Conservation (phyloP, 2,329 filamentous ascomycete genomes). For the Fusarium brachygibbosum region DNA sequence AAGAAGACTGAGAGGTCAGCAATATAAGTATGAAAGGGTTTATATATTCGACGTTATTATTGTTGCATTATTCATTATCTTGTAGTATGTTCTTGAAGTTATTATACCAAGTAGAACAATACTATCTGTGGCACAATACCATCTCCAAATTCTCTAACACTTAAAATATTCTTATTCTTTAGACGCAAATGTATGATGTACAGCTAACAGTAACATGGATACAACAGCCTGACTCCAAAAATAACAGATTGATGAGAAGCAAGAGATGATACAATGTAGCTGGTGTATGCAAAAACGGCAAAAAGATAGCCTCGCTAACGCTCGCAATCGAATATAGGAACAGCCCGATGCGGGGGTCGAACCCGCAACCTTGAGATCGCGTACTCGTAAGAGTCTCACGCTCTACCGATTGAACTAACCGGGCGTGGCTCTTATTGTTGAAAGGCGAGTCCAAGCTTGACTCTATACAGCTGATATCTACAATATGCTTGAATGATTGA, state of each 20-base stretch:
- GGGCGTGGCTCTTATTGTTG: slow-evolving; percentile 50
- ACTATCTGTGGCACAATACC: no score
- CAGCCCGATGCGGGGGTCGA: slow-evolving; percentile 62
- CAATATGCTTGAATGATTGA: no score
- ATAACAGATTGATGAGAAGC: neutral
- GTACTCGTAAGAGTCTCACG: slow-evolving; percentile 72
- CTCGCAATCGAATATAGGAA: slow-evolving; percentile 51
- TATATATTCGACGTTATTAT: accelerated
- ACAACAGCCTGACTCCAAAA: no score
- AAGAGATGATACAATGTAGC: no score
- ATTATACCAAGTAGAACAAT: no score
- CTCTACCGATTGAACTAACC: slow-evolving; percentile 65
- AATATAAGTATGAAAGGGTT: no score
- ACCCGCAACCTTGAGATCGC: slow-evolving; percentile 69
- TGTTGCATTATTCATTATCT: neutral
- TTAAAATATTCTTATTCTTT: no score
- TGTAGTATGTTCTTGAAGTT: no score
- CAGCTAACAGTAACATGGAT: neutral
- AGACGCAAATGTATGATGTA: neutral
- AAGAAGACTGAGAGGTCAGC: no score
- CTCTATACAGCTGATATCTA: neutral
- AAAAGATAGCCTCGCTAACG: slow-evolving; percentile 19
- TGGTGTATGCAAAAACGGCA: neutral
- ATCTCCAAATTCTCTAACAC: no score
- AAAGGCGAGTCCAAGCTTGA: accelerated